Evolutionary conservation across 371 early-diverging fungal species (phyloP), one percentile per base, ranked within the genome.

Genomic region (Rhizopus arrhizus): DNA sequence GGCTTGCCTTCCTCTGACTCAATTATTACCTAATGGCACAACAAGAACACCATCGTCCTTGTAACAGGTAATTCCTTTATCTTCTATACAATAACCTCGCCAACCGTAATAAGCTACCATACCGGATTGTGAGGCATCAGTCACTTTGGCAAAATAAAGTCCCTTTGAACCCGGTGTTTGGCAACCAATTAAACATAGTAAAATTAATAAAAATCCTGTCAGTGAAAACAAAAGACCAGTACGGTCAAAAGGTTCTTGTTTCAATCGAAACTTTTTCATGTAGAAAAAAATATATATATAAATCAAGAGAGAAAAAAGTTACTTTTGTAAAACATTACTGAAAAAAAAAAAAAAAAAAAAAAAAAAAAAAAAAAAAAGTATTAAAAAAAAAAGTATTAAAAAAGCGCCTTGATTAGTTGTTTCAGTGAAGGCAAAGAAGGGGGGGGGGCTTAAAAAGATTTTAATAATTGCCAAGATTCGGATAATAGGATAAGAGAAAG

Each of bases 71-170:
- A 57, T 38, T 4, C 34, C 13, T 2, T 34, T 28, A 12, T 72
- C 66, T 15, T 70, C 50, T 10, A 74, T 42, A 50, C 80, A 80
- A 40, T 76, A 80, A 16, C 72, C 80, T 60, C 66, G 66, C 72
- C 70, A 68, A 1, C 77, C 73, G 60, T 65, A 76, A n/a, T 69
- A 66, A 6, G 65, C 62, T 8, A 72, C 13, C 22, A 77, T 34
- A 9, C 56, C 11, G 8, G 28, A 36, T 10, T 45, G 61, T 36
- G 64, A 35, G 15, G 65, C 55, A 54, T 73, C 68, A 5, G 63
- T 64, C 5, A 80, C 53, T 48, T 69, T 72, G 15, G 63, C 66
- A 57, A 80, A 80, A 56, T 74, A 64, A 36, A 80, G 59, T 33
- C 61, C 57, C 29, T 66, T 59, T 36, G 65, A 60, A 31, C 62